Evolutionary conservation across 2,329 filamentous ascomycete genomes (phyloP), one percentile per base, ranked within the genome.

Genomic region (Lecanicillium sp.): DNA sequence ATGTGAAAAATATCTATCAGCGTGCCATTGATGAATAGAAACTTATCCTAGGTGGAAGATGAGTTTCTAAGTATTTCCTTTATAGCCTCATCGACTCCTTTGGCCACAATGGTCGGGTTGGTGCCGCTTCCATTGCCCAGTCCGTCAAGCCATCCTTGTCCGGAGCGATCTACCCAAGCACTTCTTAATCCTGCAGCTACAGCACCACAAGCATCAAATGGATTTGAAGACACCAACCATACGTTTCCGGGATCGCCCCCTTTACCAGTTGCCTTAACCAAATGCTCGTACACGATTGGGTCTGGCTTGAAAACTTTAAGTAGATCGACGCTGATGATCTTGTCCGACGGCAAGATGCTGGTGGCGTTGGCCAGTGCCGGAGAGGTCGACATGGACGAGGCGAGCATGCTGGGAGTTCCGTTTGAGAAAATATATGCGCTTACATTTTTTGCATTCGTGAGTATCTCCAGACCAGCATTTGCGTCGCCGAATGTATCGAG

Each of bases 161-260:
- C 75, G 12, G 60, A 63, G 21, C 85, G 68, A 65, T 88, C 83
- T 5, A 90, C 75, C 80, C 83, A 89, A 11, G 74, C 79, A 20
- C 80, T 76, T 56, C 75, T 73, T 66, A 88, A 67, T 0, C 84
- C 84, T 5, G 74, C 70, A 1, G 71, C 70, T 51, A 71, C 72
- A 1, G 84, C 81, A 0, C 86, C 86, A 0, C 81, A 74, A 14
- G 85, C 68, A 60, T 90, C 86, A 60, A 90, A 90, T 2, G 86
- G 81, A 59, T 90, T 90, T 2, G 79, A 78, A 54, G 77, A 85
- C 5, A 90, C 73, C 7, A 90, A 63, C 83, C 84, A 88, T 12
- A 88, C 70, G 21, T 75, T 67, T 1, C 60, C 65, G 53, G 72
- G 67, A 15, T 71, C 56, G 1, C 62, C 65, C 32, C 65, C 55